phyloP scores from a whole-genome alignment of 1,284 basidiomycete genomes.

The Trichosporon asahii region DNA sequence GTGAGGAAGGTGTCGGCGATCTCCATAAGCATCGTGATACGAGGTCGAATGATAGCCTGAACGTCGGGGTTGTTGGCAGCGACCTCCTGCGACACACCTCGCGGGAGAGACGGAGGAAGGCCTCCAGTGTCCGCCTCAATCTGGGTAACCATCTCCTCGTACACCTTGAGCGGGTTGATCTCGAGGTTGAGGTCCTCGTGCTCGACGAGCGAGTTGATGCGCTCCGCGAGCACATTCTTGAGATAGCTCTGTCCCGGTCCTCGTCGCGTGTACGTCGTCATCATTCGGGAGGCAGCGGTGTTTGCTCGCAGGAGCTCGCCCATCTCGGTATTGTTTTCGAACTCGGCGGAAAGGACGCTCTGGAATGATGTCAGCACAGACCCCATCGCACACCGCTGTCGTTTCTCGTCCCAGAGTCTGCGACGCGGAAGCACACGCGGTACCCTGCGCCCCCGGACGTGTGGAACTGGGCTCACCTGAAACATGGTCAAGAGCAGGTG shows the following conservation, averaged over 20 bases:
- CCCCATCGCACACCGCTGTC: neutral
- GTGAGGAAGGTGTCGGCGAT: slow-evolving; percentile 95
- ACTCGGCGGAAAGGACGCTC: slow-evolving; percentile 95
- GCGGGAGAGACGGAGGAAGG: slow-evolving; percentile 81
- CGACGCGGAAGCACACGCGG: slow-evolving; percentile 1
- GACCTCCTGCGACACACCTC: slow-evolving; percentile 88
- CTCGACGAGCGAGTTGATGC: slow-evolving; percentile 96
- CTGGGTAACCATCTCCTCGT: slow-evolving; percentile 97
- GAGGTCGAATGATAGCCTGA: slow-evolving; percentile 92
- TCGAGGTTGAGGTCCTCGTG: slow-evolving; percentile 98
- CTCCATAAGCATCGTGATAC: slow-evolving; percentile 97
- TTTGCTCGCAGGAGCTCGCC: slow-evolving; percentile 95
- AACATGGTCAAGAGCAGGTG: slow-evolving; percentile 99
- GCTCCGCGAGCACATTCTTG: slow-evolving; percentile 91
- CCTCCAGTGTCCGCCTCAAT: slow-evolving; percentile 94
- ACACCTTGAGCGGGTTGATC: slow-evolving; percentile 97
- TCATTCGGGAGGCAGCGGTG: slow-evolving; percentile 98
- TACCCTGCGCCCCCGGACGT: neutral
- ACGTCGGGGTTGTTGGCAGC: slow-evolving; percentile 90
- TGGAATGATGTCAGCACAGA: slow-evolving; percentile 49
- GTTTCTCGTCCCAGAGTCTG: neutral
- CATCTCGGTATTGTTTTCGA: slow-evolving; percentile 97
- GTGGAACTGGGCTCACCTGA: slow-evolving; percentile 53
- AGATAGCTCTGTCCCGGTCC: slow-evolving; percentile 97
- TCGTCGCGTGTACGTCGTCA: slow-evolving; percentile 98